A percentile compares a stretch with the other conserved stretches of the same genome.
phyloP scores from a whole-genome alignment of 2,329 filamentous ascomycete species.

The Xylariales sp. region DNA sequence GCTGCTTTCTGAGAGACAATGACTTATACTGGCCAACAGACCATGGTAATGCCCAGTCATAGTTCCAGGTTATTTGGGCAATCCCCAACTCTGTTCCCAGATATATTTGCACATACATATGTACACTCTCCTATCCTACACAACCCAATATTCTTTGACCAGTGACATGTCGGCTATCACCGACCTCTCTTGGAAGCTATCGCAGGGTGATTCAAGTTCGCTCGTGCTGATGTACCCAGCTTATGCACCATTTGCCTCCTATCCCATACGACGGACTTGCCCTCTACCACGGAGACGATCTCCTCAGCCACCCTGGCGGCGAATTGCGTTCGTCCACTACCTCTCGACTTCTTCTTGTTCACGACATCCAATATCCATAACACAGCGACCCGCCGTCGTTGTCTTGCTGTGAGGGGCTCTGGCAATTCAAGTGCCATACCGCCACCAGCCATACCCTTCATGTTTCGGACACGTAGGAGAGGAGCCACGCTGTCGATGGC shows the following conservation, averaged over 20 bases:
- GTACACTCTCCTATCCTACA: constrained; percentile 8
- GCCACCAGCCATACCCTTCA: constrained; percentile 78
- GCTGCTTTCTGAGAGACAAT: too few relatives aligned
- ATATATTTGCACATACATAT: constrained; percentile 7
- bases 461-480: constrained; percentile 71
- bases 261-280: constrained; percentile 79
- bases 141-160: not conserved
- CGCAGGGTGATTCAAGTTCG: constrained; percentile 53
- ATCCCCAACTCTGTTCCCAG: not conserved
- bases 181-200: constrained; percentile 6
- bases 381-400: constrained; percentile 74
- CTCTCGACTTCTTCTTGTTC: constrained; percentile 68
- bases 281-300: constrained; percentile 82
- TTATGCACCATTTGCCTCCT: constrained; percentile 74
- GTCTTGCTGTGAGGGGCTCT: constrained; percentile 66
- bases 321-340: constrained; percentile 67
- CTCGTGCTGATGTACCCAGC: constrained; percentile 70
- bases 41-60: not conserved
- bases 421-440: constrained; percentile 81
- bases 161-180: not conserved
- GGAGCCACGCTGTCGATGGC: constrained; percentile 92
- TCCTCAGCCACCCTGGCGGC: constrained; percentile 79
- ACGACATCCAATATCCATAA: constrained; percentile 87
- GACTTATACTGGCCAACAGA: too few relatives aligned
- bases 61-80: not conserved